Conservation (phyloP, 2,329 filamentous ascomycete species). For the Hypomyces rosellus region DNA sequence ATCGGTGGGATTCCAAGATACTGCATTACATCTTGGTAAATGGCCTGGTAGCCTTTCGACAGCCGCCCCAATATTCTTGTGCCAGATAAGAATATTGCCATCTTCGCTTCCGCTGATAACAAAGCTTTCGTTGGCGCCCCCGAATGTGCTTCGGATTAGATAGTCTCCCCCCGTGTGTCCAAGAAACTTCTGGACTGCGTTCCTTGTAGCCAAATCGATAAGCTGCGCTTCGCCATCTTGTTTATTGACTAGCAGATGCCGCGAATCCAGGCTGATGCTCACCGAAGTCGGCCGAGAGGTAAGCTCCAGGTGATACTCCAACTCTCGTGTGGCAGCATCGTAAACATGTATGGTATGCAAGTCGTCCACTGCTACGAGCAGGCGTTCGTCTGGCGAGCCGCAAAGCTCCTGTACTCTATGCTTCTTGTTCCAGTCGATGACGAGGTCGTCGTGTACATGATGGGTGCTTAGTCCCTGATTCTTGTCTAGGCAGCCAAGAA, state of each 20-base stretch:
- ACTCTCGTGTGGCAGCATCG: constrained; percentile 66
- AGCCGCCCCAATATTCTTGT: constrained; percentile 70
- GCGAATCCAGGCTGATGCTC: constrained; percentile 74
- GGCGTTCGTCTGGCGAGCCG: constrained; percentile 72
- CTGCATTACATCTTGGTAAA: constrained; percentile 70
- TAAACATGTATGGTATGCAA: constrained; percentile 71
- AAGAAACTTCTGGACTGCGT: constrained; percentile 65
- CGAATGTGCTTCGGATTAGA: constrained; percentile 77
- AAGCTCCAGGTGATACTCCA: constrained; percentile 64
- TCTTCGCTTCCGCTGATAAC: constrained; percentile 86
- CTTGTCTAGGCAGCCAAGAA: constrained; percentile 71
- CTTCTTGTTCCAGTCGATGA: constrained; percentile 61
- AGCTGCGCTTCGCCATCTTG: constrained; percentile 70
- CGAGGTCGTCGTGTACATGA: constrained; percentile 54
- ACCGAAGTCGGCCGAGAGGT: constrained; percentile 70
- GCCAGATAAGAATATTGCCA: constrained; percentile 78
- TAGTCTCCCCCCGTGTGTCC: constrained; percentile 70
- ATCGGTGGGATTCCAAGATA: constrained; percentile 81
- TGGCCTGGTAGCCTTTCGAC: constrained; percentile 76
- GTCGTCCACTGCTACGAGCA: constrained; percentile 72
- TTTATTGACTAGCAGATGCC: constrained; percentile 75
- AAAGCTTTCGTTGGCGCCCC: constrained; percentile 87
- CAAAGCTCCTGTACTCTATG: constrained; percentile 79
- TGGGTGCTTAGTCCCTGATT: constrained; percentile 63
- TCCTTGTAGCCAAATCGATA: constrained; percentile 67